Base-by-base conservation (phyloP, 2,329 filamentous ascomycete genomes). In the Kalmusia sp. region DNA sequence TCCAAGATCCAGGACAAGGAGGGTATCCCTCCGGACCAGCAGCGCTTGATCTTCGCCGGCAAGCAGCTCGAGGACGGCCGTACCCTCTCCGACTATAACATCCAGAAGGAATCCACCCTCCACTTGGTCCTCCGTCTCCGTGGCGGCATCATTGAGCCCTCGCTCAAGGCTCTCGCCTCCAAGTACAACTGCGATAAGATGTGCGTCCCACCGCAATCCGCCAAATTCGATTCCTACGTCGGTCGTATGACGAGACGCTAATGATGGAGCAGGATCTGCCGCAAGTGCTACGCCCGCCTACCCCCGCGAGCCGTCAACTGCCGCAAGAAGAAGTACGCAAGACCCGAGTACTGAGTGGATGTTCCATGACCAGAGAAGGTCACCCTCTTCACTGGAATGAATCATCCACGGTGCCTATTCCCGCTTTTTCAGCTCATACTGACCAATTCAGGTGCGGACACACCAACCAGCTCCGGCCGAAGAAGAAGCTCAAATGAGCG, bases 151-250 rank as follows among this genome's bases (percentile, higher is more conserved):
- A 97, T 72, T 46, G 93, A 98, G 87, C 95, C 95, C 74, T 97
- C 93, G 75, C 89, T 98, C 75, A 98, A 98, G 89, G 93, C 92
- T 70, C 89, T 98, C 65, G 93, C 93, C 77, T 93, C 89, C 85
- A 97, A 97, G 87, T 98, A 96, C 88, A 98, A 99, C 90, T 98
- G 93, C 90, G 95, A 98, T 71, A 97, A 97, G 90, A 93, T 93
- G 90, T 56, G 33, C 41, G 52, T 49, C 28, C 30, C n/a, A 22
- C 25, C 28, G 34, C 39, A 34, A 19, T 22, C 19, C 19, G 25
- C 21, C 41, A 24, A 15, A 22, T 21, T 14, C 27, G 8, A 14
- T 6, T 5, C 14, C 38, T n/a, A n/a, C n/a, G n/a, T n/a, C n/a
- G n/a, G n/a, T n/a, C n/a, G n/a, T n/a, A n/a, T n/a, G n/a, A n/a